Base-by-base conservation (phyloP, 129 eudicot species). In the Glebionis coronaria region DNA sequence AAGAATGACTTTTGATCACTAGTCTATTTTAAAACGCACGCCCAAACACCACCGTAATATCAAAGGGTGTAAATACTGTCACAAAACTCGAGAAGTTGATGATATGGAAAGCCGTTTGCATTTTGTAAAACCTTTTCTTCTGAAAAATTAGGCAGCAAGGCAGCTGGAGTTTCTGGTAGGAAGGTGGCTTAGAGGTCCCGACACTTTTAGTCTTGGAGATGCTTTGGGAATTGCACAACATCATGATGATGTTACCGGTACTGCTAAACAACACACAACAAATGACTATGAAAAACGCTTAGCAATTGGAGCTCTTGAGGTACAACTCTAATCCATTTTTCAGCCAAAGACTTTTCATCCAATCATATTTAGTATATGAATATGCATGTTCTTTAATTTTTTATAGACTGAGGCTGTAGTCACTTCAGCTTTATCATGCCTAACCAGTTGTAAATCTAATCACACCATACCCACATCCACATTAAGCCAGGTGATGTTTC, bases 201-300 rank as follows among this genome's bases (percentile, higher is more conserved):
- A 74, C 52, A 88, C 85, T 67, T 81, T 61, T 13, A 76, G 87
- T 55, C 82, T 92, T 55, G 95, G 98, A 29, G 94, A 92, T 67
- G 98, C 98, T 73, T 85, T 92, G 74, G 98, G 91, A 64, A 80
- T 88, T 21, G 87, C 96, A 49, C 98, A 92, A 69, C 98, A 92
- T 68, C 98, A 92, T 70, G 98, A 92, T 67, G 98, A 96, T 9
- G 79, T 86, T 20, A 85, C 81, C 50, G 98, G 98, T 51, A 92
- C 96, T 57, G 89, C 98, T 65, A 80, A 80, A 81, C 96, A 88
- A 68, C 96, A 88, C 71, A 84, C 91, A n/a, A 92, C 98, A 68
- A 21, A 88, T 56, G 96, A 92, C 84, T 88, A 92, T 67, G 81
- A 76, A 49, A 92, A 92, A 78, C 96, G 91, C 62, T 77, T 92